Conservation (phyloP, 371 early-diverging fungal species). For the Lichtheimia hyalospora region DNA sequence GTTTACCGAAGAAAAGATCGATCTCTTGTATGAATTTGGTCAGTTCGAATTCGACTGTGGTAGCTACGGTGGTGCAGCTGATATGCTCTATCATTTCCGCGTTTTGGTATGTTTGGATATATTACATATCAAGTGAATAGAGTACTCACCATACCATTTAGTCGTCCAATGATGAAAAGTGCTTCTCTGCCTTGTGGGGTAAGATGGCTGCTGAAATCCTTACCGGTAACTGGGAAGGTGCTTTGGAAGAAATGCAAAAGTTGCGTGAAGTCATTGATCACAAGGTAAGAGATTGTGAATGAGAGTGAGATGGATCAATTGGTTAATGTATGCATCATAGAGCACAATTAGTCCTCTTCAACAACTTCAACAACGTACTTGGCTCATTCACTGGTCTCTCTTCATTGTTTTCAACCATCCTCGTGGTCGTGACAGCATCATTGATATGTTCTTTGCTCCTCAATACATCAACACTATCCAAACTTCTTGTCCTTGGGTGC, state of each 20-base stretch:
- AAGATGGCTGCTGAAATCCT: slow-evolving; percentile 95
- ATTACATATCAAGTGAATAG: background rate
- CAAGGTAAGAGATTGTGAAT: slow-evolving; percentile 14
- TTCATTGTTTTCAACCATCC: slow-evolving; percentile 98
- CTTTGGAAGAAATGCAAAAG: slow-evolving; percentile 83
- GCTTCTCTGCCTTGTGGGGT: slow-evolving; percentile 90
- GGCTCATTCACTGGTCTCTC: slow-evolving; percentile 95
- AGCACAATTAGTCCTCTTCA: slow-evolving; percentile 64
- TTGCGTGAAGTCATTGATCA: slow-evolving; percentile 85
- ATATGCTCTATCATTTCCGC: slow-evolving; percentile 91
- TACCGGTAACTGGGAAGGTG: slow-evolving; percentile 90
- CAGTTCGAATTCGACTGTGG: slow-evolving; percentile 92
- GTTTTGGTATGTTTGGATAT: slow-evolving; percentile 64
- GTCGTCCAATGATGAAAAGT: slow-evolving; percentile 83
- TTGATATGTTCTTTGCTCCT: slow-evolving; percentile 90
- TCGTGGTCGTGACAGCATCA: slow-evolving; percentile 88
- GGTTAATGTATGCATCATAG: background rate
- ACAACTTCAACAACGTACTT: slow-evolving; percentile 90
- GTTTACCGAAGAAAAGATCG: slow-evolving; percentile 84
- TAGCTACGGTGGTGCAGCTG: slow-evolving; percentile 88
- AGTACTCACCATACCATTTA: slow-evolving; percentile 14
- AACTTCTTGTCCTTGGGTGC: slow-evolving; percentile 93
- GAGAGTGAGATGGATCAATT: too few species aligned
- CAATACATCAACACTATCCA: slow-evolving; percentile 95
- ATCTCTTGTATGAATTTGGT: slow-evolving; percentile 82